Percentiles rank a stretch among this genome's conserved stretches.
These are phyloP conservation scores for Globisporangium canariense DNA, from an alignment of 352 stramenopile genomes.

Conservation along the genomic window DNA sequence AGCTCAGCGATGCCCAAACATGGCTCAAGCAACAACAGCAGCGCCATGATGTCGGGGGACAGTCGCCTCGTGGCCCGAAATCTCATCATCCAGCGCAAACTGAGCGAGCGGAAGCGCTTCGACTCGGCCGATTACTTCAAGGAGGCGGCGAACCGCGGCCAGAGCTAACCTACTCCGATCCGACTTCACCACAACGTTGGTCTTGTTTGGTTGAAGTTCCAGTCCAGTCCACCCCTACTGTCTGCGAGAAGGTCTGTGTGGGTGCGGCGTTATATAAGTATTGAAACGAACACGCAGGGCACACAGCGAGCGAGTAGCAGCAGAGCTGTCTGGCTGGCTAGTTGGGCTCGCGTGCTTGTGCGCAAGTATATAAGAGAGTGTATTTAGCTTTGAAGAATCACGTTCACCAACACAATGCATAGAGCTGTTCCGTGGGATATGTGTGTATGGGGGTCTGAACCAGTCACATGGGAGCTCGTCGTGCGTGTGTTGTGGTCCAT, in stretches of 20 bases:
- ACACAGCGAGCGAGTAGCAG: background rate
- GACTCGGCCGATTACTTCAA: constrained; percentile 82
- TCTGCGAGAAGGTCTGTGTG: background rate
- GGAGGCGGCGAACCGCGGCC: constrained; percentile 24
- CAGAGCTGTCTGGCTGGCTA: background rate
- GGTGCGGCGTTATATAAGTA: constrained; percentile 6
- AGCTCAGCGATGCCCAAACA: constrained; percentile 15
- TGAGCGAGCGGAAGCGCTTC: constrained; percentile 71
- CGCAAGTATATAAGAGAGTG: constrained; percentile 5
- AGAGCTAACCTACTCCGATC: background rate
- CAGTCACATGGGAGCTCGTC: background rate
- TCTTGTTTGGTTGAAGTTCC: background rate
- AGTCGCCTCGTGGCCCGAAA: constrained; percentile 50
- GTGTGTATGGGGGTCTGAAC: background rate
- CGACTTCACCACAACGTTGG: background rate
- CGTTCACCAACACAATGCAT: background rate
- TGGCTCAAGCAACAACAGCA: background rate
- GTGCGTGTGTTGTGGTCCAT: background rate
- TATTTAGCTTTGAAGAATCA: background rate
- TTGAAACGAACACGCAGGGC: background rate
- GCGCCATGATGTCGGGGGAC: constrained; percentile 26
- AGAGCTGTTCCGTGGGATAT: no score
- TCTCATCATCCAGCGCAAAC: constrained; percentile 60
- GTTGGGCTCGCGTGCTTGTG: background rate
- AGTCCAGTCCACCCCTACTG: background rate